Base-by-base conservation (phyloP, 2,329 filamentous ascomycete genomes). In the Lachnellula arida region DNA sequence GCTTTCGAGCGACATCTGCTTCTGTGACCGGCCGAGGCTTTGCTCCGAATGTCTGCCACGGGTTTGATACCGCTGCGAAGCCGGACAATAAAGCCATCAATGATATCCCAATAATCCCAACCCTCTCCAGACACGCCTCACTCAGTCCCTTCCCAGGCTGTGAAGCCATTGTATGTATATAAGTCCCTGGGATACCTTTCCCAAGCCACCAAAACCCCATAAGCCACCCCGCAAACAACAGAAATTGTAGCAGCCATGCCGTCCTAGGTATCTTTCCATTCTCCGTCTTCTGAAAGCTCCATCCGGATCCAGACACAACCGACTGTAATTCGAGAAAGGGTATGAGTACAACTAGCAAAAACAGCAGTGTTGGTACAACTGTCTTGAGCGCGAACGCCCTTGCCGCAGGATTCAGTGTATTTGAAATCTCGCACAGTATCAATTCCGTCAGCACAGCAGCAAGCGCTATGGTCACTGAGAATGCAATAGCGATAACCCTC, bases 11-110 rank as follows among this genome's bases (percentile, higher is more conserved):
- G 48, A 96, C 80, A 62, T 93, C 88, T 9, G 82, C 78, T 50
- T 95, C 89, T 0, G 86, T 86, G 17, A 91, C 82, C 3, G 81
- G 81, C 32, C 81, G 78, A 34, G 82, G 75, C 40, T 80, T 81
- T 32, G 85, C 83, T 23, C 84, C 81, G 72, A 95, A 90, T 0
- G 84, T 89, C 67, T 95, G 88, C 89, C 91, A 96, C 1, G 91
- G 84, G 1, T 88, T 87, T 23, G 88, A 92, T 35, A 95, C 88
- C n/a, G 89, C 89, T 5, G 91, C 91, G 66, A 95, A 96, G 0
- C 91, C 91, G 6, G 90, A 90, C n/a, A 96, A 76, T 14, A 92
- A 79, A 15, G 90, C 91, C 89, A 96, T 95, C 52, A 94, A 74
- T 48, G 87, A 86, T 54, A 94, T 91, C 3, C 91, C 91, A 60